A percentile compares a stretch with the other conserved stretches of the same genome.
Conservation (phyloP, 345 rosid species). For the Reutealis trisperma region DNA sequence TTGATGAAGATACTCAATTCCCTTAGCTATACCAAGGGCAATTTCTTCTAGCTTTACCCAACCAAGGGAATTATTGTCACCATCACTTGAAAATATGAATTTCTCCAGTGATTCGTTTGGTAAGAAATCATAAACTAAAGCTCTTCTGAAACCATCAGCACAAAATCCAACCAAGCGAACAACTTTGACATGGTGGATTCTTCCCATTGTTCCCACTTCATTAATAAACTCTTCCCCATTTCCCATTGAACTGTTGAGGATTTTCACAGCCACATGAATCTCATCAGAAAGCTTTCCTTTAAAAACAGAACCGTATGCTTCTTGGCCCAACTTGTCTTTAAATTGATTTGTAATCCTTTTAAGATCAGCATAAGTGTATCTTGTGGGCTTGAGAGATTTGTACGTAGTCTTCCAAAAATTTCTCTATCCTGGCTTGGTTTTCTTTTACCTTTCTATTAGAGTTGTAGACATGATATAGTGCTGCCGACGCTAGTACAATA, state of each 20-base stretch:
- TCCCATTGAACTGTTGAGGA: constrained; percentile 19
- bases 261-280: constrained; percentile 29
- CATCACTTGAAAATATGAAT: constrained; percentile 14
- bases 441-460: constrained; percentile 14
- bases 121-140: constrained; percentile 27
- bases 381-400: constrained; percentile 20
- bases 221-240: constrained; percentile 32
- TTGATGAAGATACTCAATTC: constrained; percentile 31
- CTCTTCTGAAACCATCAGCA: constrained; percentile 33
- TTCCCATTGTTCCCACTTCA: constrained; percentile 31
- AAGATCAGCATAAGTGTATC: constrained; percentile 16
- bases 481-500: neutral
- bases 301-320: constrained; percentile 28
- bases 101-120: constrained; percentile 22
- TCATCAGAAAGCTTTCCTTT: constrained; percentile 30
- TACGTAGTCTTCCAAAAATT: constrained; percentile 32
- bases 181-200: constrained; percentile 30
- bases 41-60: constrained; percentile 26
- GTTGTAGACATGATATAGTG: neutral
- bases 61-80: neutral
- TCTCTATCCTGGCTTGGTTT: constrained; percentile 10
- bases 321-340: constrained; percentile 26
- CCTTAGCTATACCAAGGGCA: constrained; percentile 26
- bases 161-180: constrained; percentile 27
- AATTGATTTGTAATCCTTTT: constrained; percentile 25